These are phyloP conservation scores for Osmanthus fragrans DNA, from an alignment of 257 asterid genomes.

Conservation along the genomic window DNA sequence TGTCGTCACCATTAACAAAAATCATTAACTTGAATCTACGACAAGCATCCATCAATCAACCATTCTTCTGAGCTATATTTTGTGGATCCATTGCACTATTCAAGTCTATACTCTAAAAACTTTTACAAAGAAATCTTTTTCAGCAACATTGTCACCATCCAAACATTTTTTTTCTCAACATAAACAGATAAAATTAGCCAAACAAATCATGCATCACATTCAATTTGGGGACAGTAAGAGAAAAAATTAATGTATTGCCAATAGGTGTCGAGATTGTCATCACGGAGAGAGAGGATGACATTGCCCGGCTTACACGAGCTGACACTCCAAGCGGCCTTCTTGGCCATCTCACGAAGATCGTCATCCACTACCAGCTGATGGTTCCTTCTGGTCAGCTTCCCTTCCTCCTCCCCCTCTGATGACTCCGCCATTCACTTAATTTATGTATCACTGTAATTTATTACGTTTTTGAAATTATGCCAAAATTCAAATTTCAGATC, in stretches of 20 bases:
- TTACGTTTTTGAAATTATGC: neutral
- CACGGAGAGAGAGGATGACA: conserved; percentile 76
- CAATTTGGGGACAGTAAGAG: neutral
- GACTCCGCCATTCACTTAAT: conserved; percentile 67
- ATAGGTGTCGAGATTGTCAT: conserved; percentile 84
- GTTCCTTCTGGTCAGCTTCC: conserved; percentile 72
- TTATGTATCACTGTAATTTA: neutral
- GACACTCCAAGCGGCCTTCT: conserved; percentile 95
- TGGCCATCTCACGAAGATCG: conserved; percentile 88
- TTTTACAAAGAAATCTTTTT: neutral
- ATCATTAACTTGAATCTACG: neutral
- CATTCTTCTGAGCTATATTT: neutral
- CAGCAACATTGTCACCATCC: neutral
- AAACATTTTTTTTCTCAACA: neutral
- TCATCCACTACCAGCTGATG: conserved; percentile 66
- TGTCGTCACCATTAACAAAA: neutral
- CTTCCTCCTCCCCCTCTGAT: conserved; percentile 89
- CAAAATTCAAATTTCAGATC: neutral
- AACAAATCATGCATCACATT: neutral
- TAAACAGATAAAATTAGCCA: neutral
- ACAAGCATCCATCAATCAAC: neutral
- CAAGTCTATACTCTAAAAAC: neutral
- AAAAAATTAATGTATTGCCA: conserved; percentile 64
- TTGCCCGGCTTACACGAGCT: conserved; percentile 95
- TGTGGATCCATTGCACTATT: neutral